A percentile compares a stretch with the other conserved stretches of the same genome.
Evolutionary conservation across 306 rosid genomes (phyloP).

Genomic region (Prunus kanzakura): DNA sequence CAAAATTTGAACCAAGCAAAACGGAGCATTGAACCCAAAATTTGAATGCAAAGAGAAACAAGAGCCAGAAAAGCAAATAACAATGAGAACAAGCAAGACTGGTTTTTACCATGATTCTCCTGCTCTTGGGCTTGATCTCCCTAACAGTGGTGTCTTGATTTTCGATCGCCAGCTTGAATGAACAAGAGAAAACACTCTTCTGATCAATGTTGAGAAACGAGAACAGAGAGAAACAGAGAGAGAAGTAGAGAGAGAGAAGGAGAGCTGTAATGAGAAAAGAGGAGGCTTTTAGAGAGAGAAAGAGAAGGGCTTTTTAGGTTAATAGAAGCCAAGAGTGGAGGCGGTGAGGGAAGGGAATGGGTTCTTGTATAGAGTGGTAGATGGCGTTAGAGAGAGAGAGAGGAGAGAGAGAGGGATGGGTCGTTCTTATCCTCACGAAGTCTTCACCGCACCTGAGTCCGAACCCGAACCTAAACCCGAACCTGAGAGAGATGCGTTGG

Average conservation of each 20-base stretch:
- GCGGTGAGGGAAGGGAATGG: constrained; percentile 59
- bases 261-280: neutral
- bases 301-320: neutral
- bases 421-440: constrained; percentile 93
- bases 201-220: neutral
- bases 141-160: constrained; percentile 67
- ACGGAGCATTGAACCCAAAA: constrained; percentile 15
- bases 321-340: constrained; percentile 33
- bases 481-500: constrained; percentile 51
- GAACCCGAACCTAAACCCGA: constrained; percentile 34
- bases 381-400: constrained; percentile 43
- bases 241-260: neutral
- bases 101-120: constrained; percentile 74
- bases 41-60: neutral
- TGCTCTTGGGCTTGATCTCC: constrained; percentile 91
- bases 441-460: constrained; percentile 36
- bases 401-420: constrained; percentile 29
- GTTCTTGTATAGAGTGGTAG: constrained; percentile 72
- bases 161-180: constrained; percentile 81
- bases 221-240: neutral
- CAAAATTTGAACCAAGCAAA: constrained; percentile 4
- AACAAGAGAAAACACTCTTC: neutral
- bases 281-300: constrained; percentile 1
- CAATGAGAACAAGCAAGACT: neutral
- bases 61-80: neutral